Percentiles rank a stretch among this genome's conserved stretches.
phyloP scores from a whole-genome alignment of 1,284 basidiomycete species.

The Hymenochaete sp. region DNA sequence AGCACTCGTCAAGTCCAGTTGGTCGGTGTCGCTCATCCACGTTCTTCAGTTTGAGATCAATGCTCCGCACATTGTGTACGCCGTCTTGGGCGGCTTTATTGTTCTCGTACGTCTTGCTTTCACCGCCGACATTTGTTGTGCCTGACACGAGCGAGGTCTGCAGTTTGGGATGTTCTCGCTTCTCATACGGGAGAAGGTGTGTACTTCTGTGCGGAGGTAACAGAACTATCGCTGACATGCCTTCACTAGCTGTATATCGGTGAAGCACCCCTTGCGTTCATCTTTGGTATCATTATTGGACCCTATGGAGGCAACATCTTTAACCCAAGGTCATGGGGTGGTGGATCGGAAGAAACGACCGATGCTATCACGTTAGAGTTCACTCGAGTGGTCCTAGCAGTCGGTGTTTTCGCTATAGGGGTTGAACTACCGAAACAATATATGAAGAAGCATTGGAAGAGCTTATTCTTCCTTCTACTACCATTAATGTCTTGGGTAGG shows the following conservation, averaged over 20 bases:
- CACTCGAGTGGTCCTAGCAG: conserved; percentile 91
- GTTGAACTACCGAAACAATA: conserved; percentile 94
- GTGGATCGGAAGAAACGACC: conserved; percentile 39
- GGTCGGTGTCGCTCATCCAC: neutral
- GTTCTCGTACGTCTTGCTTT: conserved; percentile 49
- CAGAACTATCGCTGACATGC: neutral
- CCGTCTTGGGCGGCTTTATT: conserved; percentile 77
- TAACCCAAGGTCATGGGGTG: conserved; percentile 79
- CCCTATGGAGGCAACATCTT: conserved; percentile 84
- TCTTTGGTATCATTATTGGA: conserved; percentile 91
- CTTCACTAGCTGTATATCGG: conserved; percentile 74
- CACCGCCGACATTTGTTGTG: neutral
- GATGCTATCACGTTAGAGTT: conserved; percentile 83
- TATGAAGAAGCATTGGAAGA: conserved; percentile 85
- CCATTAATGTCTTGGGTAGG: conserved; percentile 87
- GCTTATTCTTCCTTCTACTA: conserved; percentile 76
- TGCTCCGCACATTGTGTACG: conserved; percentile 70
- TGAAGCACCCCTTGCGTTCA: conserved; percentile 92
- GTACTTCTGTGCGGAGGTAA: conserved; percentile 18
- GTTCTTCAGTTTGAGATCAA: conserved; percentile 53
- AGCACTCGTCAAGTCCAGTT: neutral
- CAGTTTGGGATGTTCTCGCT: conserved; percentile 94
- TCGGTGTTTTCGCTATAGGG: conserved; percentile 97
- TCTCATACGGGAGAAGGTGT: conserved; percentile 81
- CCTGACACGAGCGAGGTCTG: neutral